Evolutionary conservation across 2,329 filamentous ascomycete genomes (phyloP).

Genomic region (Fusarium vanettenii): DNA sequence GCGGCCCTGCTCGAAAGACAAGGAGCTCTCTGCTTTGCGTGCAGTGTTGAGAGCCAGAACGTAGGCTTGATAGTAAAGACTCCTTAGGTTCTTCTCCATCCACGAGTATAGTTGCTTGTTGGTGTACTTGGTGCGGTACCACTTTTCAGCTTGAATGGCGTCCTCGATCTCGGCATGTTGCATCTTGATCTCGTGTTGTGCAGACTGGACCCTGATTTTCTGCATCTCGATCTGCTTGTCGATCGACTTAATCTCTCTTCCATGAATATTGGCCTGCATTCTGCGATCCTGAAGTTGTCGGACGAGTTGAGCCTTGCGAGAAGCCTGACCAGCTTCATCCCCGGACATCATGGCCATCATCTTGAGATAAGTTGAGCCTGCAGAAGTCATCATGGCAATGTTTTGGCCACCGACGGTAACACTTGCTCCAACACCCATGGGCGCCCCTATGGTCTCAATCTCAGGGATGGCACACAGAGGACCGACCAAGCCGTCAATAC

Average conservation of each 20-base stretch:
- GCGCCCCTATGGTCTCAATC: background rate
- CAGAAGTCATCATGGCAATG: background rate
- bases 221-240: conserved; percentile 19
- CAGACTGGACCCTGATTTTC: background rate
- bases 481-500: background rate
- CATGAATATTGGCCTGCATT: conserved; percentile 8
- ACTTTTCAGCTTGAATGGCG: background rate
- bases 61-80: background rate
- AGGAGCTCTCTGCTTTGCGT: background rate
- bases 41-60: background rate
- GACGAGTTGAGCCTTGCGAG: background rate
- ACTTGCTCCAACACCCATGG: background rate
- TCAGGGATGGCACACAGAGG: background rate
- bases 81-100: background rate
- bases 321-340: background rate
- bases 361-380: background rate
- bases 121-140: conserved; percentile 15
- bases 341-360: background rate
- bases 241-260: conserved; percentile 17
- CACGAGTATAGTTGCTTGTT: background rate
- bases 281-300: conserved; percentile 9
- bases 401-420: background rate
- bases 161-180: background rate
- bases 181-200: background rate
- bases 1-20: background rate